phyloP scores from a whole-genome alignment of 177 flowering plant genomes.

The Vitis hybrid region DNA sequence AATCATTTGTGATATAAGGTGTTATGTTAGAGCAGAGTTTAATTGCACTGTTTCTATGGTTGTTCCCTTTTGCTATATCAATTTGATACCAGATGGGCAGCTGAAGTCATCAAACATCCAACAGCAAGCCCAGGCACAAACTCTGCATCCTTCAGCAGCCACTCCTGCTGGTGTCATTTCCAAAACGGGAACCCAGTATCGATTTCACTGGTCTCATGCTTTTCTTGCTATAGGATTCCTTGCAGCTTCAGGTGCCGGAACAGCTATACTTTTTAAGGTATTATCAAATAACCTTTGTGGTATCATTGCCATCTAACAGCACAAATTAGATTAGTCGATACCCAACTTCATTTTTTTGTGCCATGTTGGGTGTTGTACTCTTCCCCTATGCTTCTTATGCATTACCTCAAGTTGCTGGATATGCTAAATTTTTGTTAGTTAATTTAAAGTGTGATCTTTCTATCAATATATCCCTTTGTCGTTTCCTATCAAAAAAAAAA shows the following conservation, averaged over 20 bases:
- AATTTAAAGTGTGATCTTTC: neutral
- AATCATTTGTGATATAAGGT: neutral
- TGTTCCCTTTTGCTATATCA: neutral
- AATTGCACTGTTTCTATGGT: conserved; percentile 2
- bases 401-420: neutral
- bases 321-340: neutral
- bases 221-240: conserved; percentile 71
- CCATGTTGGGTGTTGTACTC: neutral
- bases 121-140: conserved; percentile 46
- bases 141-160: conserved; percentile 52
- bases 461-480: too few relatives aligned
- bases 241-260: conserved; percentile 90
- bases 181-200: conserved; percentile 31
- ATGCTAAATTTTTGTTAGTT: neutral
- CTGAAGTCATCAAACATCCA: conserved; percentile 42
- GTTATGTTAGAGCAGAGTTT: neutral
- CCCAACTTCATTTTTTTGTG: neutral
- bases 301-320: neutral
- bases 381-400: neutral
- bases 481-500: too few relatives aligned
- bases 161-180: conserved; percentile 43
- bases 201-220: conserved; percentile 87
- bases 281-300: neutral
- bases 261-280: conserved; percentile 83
- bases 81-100: conserved; percentile 48